phyloP scores from a whole-genome alignment of 176 grass and related monocot species.

The Musa beccarii region DNA sequence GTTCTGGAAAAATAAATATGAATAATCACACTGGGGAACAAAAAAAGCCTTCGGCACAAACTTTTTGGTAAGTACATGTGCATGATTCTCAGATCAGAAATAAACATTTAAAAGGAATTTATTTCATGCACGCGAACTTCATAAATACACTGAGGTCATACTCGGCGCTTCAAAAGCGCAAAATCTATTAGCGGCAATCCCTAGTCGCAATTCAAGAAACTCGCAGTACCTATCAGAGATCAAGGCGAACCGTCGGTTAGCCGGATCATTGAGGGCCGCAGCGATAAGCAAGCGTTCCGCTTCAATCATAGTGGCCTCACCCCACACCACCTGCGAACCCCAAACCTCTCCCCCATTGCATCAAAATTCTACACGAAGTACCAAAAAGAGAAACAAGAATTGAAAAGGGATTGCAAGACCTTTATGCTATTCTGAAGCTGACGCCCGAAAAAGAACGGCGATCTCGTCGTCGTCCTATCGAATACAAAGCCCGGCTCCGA shows the following conservation, averaged over 20 bases:
- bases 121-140: not conserved
- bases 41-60: too few relatives aligned
- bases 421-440: slow-evolving; percentile 62
- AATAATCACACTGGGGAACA: too few relatives aligned
- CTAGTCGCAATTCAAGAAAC: not conserved
- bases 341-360: slow-evolving; percentile 10
- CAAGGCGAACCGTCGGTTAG: slow-evolving; percentile 73
- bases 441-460: slow-evolving; percentile 61
- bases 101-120: not conserved
- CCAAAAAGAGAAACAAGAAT: not conserved
- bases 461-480: slow-evolving; percentile 65
- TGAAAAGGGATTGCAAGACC: slow-evolving; percentile 25
- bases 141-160: too few relatives aligned
- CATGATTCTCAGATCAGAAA: not conserved
- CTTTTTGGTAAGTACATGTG: not conserved
- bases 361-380: not conserved
- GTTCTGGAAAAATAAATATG: too few relatives aligned
- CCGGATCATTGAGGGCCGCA: slow-evolving; percentile 61
- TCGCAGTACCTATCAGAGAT: slow-evolving; percentile 70
- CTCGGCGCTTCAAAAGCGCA: not conserved
- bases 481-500: slow-evolving; percentile 73
- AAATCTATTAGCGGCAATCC: not conserved
- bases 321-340: slow-evolving; percentile 70
- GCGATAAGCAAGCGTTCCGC: slow-evolving; percentile 67
- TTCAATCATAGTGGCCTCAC: slow-evolving; percentile 83